phyloP scores from a whole-genome alignment of 2,329 filamentous ascomycete species.

The Phyllosticta paracitricarpa region DNA sequence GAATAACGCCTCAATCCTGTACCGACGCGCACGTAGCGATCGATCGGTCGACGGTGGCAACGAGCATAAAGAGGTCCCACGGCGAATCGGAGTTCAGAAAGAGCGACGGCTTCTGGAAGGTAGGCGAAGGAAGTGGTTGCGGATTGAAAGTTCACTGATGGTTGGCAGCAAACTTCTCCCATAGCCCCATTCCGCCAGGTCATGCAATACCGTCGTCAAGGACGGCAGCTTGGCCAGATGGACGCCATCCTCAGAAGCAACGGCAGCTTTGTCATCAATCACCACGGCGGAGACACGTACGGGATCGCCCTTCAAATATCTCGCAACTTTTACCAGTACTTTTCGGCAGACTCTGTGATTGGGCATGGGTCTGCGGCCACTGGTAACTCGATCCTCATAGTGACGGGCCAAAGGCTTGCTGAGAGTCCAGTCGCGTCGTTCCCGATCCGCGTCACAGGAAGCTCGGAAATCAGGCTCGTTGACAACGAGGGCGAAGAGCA shows the following conservation, averaged over 20 bases:
- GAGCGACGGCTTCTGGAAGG: not conserved
- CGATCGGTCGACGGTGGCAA: not conserved
- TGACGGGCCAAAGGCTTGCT: conserved; percentile 20
- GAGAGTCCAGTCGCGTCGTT: conserved; percentile 15
- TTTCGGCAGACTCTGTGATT: conserved; percentile 42
- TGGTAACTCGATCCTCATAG: conserved; percentile 39
- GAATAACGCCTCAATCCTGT: conserved; percentile 16
- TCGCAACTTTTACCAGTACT: conserved; percentile 49
- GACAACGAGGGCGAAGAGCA: conserved; percentile 17
- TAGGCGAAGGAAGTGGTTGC: not conserved
- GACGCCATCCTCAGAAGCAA: conserved; percentile 43
- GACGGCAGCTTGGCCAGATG: conserved; percentile 42
- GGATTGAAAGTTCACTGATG: not conserved
- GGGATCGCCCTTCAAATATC: conserved; percentile 44
- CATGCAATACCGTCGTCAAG: conserved; percentile 22
- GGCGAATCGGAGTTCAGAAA: not conserved
- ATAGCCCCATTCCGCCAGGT: not conserved
- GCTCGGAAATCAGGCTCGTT: conserved; percentile 11
- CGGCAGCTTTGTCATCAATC: conserved; percentile 36
- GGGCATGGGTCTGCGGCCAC: conserved; percentile 7
- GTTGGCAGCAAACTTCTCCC: not conserved
- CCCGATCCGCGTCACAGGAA: conserved; percentile 20
- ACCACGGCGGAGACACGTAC: conserved; percentile 19
- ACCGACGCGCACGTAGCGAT: not conserved
- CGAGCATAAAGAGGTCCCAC: not conserved